These are phyloP conservation scores for Arthrobotrys sphaeroides DNA, from an alignment of 2,329 filamentous ascomycete species.

Conservation along the genomic window DNA sequence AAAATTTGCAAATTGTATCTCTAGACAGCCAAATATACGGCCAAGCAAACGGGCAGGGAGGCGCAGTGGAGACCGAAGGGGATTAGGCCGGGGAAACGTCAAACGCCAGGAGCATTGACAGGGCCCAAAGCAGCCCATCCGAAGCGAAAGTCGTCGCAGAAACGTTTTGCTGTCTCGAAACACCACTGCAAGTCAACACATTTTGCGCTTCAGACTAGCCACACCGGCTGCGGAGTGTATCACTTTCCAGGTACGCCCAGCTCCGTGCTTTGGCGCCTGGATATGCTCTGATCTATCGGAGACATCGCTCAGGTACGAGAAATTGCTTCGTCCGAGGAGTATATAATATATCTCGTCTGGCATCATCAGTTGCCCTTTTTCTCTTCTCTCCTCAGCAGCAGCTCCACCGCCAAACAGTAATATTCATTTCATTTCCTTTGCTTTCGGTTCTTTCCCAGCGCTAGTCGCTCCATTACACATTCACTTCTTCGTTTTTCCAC, in stretches of 20 bases:
- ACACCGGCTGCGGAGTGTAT: conserved; percentile 34
- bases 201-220: conserved; percentile 48
- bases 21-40: conserved; percentile 24
- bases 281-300: conserved; percentile 12
- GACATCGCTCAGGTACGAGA: neutral
- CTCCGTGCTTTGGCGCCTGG: conserved; percentile 15
- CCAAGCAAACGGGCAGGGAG: conserved; percentile 4
- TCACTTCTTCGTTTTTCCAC: conserved; percentile 42
- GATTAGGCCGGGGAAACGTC: conserved; percentile 19
- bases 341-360: conserved; percentile 36
- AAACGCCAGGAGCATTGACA: conserved; percentile 21
- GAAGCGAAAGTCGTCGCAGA: conserved; percentile 52
- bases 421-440: conserved; percentile 39
- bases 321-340: neutral
- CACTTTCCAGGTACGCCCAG: conserved; percentile 17
- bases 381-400: conserved; percentile 43
- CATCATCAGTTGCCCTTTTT: neutral
- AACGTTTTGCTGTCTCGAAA: conserved; percentile 51
- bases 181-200: conserved; percentile 46
- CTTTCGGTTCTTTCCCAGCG: conserved; percentile 42
- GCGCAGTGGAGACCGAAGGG: conserved; percentile 23
- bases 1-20: neutral
- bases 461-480: conserved; percentile 43
- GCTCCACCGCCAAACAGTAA: conserved; percentile 48
- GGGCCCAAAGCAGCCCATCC: conserved; percentile 20